Conservation (phyloP, 2,329 filamentous ascomycete genomes). For the Fusarium sp. region DNA sequence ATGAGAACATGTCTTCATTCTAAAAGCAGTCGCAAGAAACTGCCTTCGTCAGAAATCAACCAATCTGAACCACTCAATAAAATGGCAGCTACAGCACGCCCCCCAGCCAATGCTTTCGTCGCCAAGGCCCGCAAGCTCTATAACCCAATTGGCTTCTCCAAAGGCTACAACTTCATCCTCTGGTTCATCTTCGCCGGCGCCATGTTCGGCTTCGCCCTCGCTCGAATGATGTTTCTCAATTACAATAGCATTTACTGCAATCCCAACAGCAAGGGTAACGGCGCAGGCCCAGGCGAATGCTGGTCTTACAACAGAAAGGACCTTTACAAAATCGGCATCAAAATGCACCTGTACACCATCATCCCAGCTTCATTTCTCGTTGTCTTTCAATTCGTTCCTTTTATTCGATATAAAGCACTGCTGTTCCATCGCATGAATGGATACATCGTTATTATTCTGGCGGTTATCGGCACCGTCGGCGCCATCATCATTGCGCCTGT, state of each 20-base stretch:
- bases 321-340: conserved; percentile 49
- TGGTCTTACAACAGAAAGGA: conserved; percentile 12
- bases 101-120: conserved; percentile 8
- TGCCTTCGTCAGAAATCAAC: too few relatives aligned
- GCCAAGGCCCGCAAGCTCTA: conserved; percentile 45
- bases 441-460: conserved; percentile 61
- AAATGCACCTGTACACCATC: conserved; percentile 55
- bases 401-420: conserved; percentile 56
- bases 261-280: background rate
- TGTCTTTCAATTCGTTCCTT: conserved; percentile 58
- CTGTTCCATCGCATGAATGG: conserved; percentile 70
- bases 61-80: too few relatives aligned
- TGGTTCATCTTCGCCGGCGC: conserved; percentile 59
- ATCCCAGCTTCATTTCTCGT: conserved; percentile 56
- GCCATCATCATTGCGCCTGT: conserved; percentile 62
- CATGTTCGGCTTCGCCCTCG: conserved; percentile 29
- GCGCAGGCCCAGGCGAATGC: conserved; percentile 16
- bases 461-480: conserved; percentile 55
- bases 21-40: too few relatives aligned
- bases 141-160: conserved; percentile 63
- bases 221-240: conserved; percentile 36
- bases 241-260: conserved; percentile 17
- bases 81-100: background rate
- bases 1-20: too few relatives aligned
- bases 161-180: conserved; percentile 53